Base-by-base conservation (phyloP, 2,329 filamentous ascomycete species). In the Xylariaceae sp. region DNA sequence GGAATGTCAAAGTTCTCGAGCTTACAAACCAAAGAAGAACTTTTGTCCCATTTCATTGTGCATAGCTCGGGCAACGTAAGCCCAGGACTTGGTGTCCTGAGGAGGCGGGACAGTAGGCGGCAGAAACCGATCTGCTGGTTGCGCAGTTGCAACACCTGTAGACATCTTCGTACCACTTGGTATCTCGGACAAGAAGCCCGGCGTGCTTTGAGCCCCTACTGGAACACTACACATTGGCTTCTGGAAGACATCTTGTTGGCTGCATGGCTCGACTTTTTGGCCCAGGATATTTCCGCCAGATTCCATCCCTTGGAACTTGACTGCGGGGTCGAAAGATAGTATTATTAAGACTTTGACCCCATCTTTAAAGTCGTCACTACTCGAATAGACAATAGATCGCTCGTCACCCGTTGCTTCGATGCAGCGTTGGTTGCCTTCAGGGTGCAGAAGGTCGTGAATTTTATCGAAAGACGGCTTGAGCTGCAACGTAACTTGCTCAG, bases 251-350 rank as follows among this genome's bases (percentile, higher is more conserved):
- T 11, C 46, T 39, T 41, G 33, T 10, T 31, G 45, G 19, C 43
- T 39, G 27, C 43, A 48, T 6, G 48, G 27, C 31, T 35, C 49
- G 15, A 47, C 44, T 35, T 17, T 48, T 43, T 62, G 57, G 15
- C 59, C 57, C 3, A 55, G 22, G 18, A 62, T 41, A 19, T 45
- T 52, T 10, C 54, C 51, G 2, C 55, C 53, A 30, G 53, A 56
- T 17, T 49, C 32, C 59, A 62, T 64, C 2, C 56, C 58, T 7
- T 48, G 32, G 9, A 67, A 52, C 30, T 44, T 59, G 1, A 54
- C 49, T 5, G 61, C 55, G 1, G 64, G 63, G 31, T 67, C 64
- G 22, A 67, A 67, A 14, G 60, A 60, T 5, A 66, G 11, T 18
- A 59, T 60, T 6, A 66, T 52, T 45, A 67, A 45, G 7, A 48